phyloP scores from a whole-genome alignment of 768 basidiomycete species.

The Boletus subparvulus region DNA sequence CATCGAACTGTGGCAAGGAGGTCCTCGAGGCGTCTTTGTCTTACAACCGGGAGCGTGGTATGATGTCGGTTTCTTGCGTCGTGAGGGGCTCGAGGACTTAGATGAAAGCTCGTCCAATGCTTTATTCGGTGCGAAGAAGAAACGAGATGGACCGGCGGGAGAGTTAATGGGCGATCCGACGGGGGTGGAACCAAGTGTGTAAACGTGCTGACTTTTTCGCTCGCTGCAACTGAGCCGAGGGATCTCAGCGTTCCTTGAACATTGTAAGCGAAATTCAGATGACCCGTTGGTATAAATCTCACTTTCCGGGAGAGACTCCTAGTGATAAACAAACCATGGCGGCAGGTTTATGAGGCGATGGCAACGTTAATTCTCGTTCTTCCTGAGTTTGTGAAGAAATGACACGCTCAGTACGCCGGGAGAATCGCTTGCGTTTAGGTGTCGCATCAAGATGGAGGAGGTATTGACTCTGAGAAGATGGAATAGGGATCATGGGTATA shows the following conservation, averaged over 20 bases:
- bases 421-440: slow-evolving; percentile 37
- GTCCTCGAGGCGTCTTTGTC: neutral
- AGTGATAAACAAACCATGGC: neutral
- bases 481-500: slow-evolving; percentile 16
- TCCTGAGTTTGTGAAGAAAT: slow-evolving; percentile 35
- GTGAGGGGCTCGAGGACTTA: neutral
- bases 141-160: neutral
- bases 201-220: neutral
- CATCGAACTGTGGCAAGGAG: slow-evolving; percentile 1
- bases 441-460: slow-evolving; percentile 32
- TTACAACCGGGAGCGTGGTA: slow-evolving; percentile 4
- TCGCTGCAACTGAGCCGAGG: neutral
- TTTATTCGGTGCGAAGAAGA: slow-evolving; percentile 1
- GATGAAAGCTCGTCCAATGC: neutral
- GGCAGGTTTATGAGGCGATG: slow-evolving; percentile 1
- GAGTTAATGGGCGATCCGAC: slow-evolving; percentile 2
- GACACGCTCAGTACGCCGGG: slow-evolving; percentile 19
- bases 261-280: slow-evolving; percentile 10
- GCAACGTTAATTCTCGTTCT: slow-evolving; percentile 28
- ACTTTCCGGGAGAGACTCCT: slow-evolving; percentile 13
- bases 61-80: neutral
- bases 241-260: slow-evolving; percentile 1
- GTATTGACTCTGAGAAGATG: slow-evolving; percentile 36
- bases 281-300: neutral
- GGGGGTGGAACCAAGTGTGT: slow-evolving; percentile 1